Evolutionary conservation across 306 rosid species (phyloP), one percentile per base, ranked within the genome.

Genomic region (Mimosa pudica): DNA sequence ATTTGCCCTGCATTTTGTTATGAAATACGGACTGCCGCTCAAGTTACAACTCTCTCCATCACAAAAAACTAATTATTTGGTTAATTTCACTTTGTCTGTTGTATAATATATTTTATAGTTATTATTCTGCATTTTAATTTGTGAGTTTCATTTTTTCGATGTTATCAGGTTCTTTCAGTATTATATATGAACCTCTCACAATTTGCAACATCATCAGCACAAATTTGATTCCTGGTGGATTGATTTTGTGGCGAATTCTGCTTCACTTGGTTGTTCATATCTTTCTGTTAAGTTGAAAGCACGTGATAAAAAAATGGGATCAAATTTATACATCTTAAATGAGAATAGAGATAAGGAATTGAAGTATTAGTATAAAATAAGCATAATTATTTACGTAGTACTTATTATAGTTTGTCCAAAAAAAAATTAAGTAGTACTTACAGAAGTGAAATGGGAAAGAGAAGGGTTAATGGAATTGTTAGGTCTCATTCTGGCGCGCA

Each of bases 401-500:
- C 30, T 24, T 24, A 24, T 24, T 24, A 24, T 24, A 24, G 30
- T 24, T 24, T 24, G 30, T 24, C 30, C 30, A 24, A 24, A 24
- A 24, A 24, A 24, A 24, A 24, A 24, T 24, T 24, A 24, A 24
- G 30, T 24, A 24, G 10, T 9, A 30, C 93, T 77, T 57, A 94
- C 97, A 42, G 30, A 24, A 24, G 85, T 68, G 63, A 94, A 82
- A 79, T 91, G 97, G 62, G 94, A 90, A 42, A 88, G 86, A 79
- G 97, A 75, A 83, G 85, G 84, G 60, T 84, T 87, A 61, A 82
- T 18, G 20, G 86, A 67, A 24, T 86, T 82, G 84, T 42, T 88
- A 16, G 90, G 90, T 68, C 85, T 91, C 98, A 94, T 92, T 87
- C 95, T 94, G 87, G 97, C 88, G 86, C 98, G 97, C 93, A 94